Base-by-base conservation (phyloP, 2,329 filamentous ascomycete species). In the Ceratocystis diversiconidia region DNA sequence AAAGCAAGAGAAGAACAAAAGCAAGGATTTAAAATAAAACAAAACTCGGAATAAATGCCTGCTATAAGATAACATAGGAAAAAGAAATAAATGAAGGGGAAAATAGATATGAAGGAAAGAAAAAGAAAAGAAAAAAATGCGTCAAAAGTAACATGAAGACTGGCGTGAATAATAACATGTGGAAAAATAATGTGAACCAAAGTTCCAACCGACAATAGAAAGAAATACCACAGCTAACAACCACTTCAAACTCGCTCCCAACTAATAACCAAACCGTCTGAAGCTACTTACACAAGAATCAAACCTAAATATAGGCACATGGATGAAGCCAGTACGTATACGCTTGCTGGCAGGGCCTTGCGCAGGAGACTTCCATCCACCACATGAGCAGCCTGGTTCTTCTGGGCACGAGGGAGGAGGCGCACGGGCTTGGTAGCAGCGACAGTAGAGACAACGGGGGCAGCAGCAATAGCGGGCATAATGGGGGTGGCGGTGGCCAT, bases 231-330 rank as follows among this genome's bases (percentile, higher is more conserved):
- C 36, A 15, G 12, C 36, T 41, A 25, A 22, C 41, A 19, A 36
- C 1, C 17, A 46, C 32, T n/a, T 12, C 55, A 63, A 22, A 2
- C 4, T 25, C 30, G 15, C 17, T 6, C 60, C 67, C 44, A 28
- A 12, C 22, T 6, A 28, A 41, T 5, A 12, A 41, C 36, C 1
- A 41, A 1, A 2, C 25, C 52, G 15, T 15, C 28, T 15, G 5
- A 57, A 12, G 3, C 52, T 57, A 57, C 63, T 65, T 65, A 65
- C 63, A 65, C 63, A 32, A 65, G 41, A 17, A 65, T 30, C 36
- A 65, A 19, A 17, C 63, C 63, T 59, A 65, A 12, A 61, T 59
- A 65, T 22, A 65, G 63, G 55, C 52, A 61, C 28, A 61, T 44
- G 3, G 64, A 61, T 15, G 64, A 61, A 12, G 64, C 64, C 32